Evolutionary conservation across 495 filamentous ascomycete genomes (phyloP).

Genomic region (Cercophora newfieldiana): DNA sequence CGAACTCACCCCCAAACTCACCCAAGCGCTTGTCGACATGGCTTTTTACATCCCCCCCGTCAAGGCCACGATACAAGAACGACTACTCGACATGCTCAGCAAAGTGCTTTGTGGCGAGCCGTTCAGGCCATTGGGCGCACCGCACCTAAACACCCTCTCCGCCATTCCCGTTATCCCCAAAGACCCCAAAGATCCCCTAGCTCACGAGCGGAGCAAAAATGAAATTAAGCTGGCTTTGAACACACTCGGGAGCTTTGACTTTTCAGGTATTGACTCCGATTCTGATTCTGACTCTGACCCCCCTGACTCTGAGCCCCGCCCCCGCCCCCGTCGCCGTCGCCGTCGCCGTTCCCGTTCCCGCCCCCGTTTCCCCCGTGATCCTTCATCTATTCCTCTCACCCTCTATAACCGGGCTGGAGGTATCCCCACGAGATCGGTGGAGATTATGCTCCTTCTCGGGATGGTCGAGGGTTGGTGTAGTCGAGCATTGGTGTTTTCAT

Average conservation of each 20-base stretch:
- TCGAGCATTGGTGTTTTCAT: neutral
- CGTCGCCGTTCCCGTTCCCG: too few relatives aligned
- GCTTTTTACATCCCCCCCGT: slow-evolving; percentile 97
- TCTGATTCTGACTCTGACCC: neutral
- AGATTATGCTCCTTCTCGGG: slow-evolving; percentile 5
- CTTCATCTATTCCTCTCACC: neutral
- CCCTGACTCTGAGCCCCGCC: too few relatives aligned
- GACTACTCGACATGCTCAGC: slow-evolving; percentile 91
- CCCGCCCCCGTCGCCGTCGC: too few relatives aligned
- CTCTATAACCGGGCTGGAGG: neutral
- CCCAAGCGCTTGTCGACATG: slow-evolving; percentile 95
- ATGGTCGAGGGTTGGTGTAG: neutral
- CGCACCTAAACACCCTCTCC: slow-evolving; percentile 60
- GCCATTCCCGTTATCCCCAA: slow-evolving; percentile 79
- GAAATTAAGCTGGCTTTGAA: slow-evolving; percentile 91
- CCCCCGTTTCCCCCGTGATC: too few relatives aligned
- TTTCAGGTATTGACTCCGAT: slow-evolving; percentile 54
- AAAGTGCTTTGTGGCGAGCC: slow-evolving; percentile 87
- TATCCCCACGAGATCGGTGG: neutral
- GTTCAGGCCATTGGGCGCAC: slow-evolving; percentile 88
- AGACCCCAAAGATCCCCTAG: slow-evolving; percentile 75
- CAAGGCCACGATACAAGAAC: slow-evolving; percentile 88
- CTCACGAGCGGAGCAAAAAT: slow-evolving; percentile 71
- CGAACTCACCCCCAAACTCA: slow-evolving; percentile 86
- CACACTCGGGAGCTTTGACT: slow-evolving; percentile 95